Base-by-base conservation (phyloP, 768 basidiomycete genomes). In the Auriscalpium orientale region DNA sequence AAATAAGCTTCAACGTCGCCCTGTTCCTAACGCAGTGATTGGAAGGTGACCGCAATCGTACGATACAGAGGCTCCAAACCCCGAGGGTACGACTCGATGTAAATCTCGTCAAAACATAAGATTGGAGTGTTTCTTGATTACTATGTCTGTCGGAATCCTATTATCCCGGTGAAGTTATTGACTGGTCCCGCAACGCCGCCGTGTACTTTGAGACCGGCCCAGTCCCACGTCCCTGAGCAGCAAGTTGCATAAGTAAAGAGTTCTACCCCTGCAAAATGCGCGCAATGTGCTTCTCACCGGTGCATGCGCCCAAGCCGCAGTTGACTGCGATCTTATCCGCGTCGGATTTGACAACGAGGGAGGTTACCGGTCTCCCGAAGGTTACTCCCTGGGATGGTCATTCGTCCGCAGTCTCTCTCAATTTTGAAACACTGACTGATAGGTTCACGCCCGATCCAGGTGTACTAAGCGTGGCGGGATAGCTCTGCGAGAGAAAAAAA, bases 391-490 rank as follows among this genome's bases (percentile, higher is more conserved):
- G 70, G 56, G 47, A 66, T 62, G 64, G 85, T 84, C 61, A 71
- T 44, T 2, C 28, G 22, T 20, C 21, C 8, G 18, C 38, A 16
- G 46, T 12, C 22, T 38, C 5, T 9, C n/a, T 4, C 36, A 40
- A 40, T n/a, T 33, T 33, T 16, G 6, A 11, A 21, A 28, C 12
- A 21, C 77, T 59, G 59, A 84, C 82, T n/a, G 77, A 83, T 60
- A 85, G 68, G n/a, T 59, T 67, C 12, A 82, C 79, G 4, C 83
- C 83, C 15, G 66, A 79, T 34, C 83, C 83, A 4, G 85, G 80
- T 0, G 71, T 78, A 16, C 79, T 78, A 15, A 81, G 61, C 11
- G 74, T 72, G 21, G 66, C 58, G 6, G 84, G 82, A 64, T 86
- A 85, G 63, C 81, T 84, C 75, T 83, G 64, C 21, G 28, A 28